A percentile compares a stretch with the other conserved stretches of the same genome.
Evolutionary conservation across 2,329 filamentous ascomycete genomes (phyloP).

Genomic region (Fusarium humuli): DNA sequence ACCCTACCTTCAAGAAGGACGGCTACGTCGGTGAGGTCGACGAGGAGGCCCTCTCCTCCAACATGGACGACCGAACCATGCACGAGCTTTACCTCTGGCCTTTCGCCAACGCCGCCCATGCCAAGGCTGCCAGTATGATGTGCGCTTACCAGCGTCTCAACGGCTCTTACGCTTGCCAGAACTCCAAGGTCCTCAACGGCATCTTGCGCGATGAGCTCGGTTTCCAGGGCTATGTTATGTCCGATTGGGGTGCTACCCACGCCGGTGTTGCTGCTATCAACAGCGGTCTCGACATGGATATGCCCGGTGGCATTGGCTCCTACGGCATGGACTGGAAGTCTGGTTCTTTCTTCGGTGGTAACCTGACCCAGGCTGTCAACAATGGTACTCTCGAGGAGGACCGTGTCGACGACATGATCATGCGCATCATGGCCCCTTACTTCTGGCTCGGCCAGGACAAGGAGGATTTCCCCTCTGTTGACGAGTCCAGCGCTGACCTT

Average conservation of each 20-base stretch:
- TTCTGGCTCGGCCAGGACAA: constrained; percentile 62
- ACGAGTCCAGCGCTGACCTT: constrained; percentile 60
- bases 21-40: constrained; percentile 44
- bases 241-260: constrained; percentile 83
- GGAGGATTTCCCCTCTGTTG: constrained; percentile 57
- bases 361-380: constrained; percentile 59
- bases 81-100: constrained; percentile 62
- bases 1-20: constrained; percentile 43
- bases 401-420: constrained; percentile 60
- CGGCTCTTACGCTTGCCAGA: constrained; percentile 85
- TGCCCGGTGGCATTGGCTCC: constrained; percentile 58
- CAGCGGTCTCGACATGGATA: constrained; percentile 75
- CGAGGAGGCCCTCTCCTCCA: constrained; percentile 52
- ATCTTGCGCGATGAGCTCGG: constrained; percentile 82
- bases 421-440: constrained; percentile 67
- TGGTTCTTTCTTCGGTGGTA: constrained; percentile 59
- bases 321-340: constrained; percentile 48
- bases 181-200: constrained; percentile 79
- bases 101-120: constrained; percentile 50
- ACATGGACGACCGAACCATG: constrained; percentile 69
- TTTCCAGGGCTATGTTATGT: constrained; percentile 84
- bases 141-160: constrained; percentile 83
- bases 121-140: constrained; percentile 61
- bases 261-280: constrained; percentile 73
- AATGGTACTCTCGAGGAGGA: constrained; percentile 58